These are phyloP conservation scores for Lentinula raphanica DNA, from an alignment of 768 basidiomycete genomes.

Conservation along the genomic window DNA sequence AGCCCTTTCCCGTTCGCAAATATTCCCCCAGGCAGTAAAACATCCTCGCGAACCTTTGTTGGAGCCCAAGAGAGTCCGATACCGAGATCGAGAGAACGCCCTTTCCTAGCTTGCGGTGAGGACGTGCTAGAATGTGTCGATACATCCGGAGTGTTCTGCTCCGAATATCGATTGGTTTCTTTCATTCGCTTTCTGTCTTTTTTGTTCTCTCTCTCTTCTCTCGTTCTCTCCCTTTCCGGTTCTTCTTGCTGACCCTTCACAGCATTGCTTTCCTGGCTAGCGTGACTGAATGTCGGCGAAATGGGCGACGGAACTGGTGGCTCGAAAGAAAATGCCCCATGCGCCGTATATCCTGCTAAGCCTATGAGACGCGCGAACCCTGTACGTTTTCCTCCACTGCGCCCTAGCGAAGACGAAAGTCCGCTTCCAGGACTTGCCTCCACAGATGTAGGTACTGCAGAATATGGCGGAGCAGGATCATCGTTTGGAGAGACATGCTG, in stretches of 20 bases:
- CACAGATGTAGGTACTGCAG: constrained; percentile 15
- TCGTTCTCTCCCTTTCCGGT: constrained; percentile 22
- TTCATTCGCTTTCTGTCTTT: constrained; percentile 9
- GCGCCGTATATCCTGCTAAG: constrained; percentile 32
- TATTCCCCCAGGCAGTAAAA: constrained; percentile 46
- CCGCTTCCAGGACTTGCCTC: neutral
- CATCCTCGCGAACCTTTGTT: constrained; percentile 58
- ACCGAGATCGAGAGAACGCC: constrained; percentile 67
- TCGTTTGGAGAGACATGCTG: constrained; percentile 1
- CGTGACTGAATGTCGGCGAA: constrained; percentile 8
- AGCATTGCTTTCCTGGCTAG: constrained; percentile 19
- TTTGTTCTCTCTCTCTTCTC: constrained; percentile 16
- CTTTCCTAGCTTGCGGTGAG: constrained; percentile 44
- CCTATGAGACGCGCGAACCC: constrained; percentile 29
- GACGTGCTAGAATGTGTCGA: neutral
- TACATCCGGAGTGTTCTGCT: neutral
- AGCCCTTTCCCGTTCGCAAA: constrained; percentile 27
- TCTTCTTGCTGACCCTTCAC: constrained; percentile 20
- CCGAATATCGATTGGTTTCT: neutral
- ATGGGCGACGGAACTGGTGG: constrained; percentile 55
- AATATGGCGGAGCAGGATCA: constrained; percentile 37
- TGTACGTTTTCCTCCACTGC: constrained; percentile 39
- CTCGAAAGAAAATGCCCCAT: constrained; percentile 65
- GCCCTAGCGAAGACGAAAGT: constrained; percentile 52
- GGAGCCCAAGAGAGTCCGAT: constrained; percentile 72